Conservation (phyloP, 495 filamentous ascomycete species). For the Xylaria curta region DNA sequence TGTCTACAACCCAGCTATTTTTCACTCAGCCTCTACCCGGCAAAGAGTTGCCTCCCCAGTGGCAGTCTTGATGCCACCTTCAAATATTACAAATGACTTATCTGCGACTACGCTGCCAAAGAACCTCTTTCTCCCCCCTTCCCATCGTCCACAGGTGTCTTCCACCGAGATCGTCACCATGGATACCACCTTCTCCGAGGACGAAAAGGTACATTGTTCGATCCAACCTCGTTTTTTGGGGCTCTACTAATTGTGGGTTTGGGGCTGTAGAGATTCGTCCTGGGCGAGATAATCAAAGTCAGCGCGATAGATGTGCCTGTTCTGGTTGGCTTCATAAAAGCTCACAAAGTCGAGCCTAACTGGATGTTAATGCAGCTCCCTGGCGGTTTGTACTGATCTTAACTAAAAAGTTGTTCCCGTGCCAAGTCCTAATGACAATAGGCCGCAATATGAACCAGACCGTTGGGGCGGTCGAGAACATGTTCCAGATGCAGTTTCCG, state of each 20-base stretch:
- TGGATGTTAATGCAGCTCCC: slow-evolving; percentile 57
- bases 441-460: slow-evolving; percentile 58
- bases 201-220: slow-evolving; percentile 53
- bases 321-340: slow-evolving; percentile 53
- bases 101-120: slow-evolving; percentile 41
- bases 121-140: slow-evolving; percentile 38
- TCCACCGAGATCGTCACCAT: slow-evolving; percentile 44
- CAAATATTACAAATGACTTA: slow-evolving; percentile 56
- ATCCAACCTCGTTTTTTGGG: slow-evolving; percentile 14
- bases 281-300: slow-evolving; percentile 62
- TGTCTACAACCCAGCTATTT: slow-evolving; percentile 33
- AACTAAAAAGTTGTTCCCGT: slow-evolving; percentile 31
- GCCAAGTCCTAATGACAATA: slow-evolving; percentile 37
- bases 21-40: slow-evolving; percentile 35
- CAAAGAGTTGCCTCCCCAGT: slow-evolving; percentile 27
- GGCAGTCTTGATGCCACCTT: slow-evolving; percentile 34
- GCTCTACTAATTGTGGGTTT: slow-evolving; percentile 38
- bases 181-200: slow-evolving; percentile 55
- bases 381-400: slow-evolving; percentile 46
- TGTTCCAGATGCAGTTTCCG: slow-evolving; percentile 48
- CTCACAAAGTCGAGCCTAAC: slow-evolving; percentile 49
- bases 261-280: slow-evolving; percentile 56
- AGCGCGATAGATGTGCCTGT: slow-evolving; percentile 53
- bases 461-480: slow-evolving; percentile 48
- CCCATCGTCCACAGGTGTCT: slow-evolving; percentile 40